Percentiles rank a stretch among this genome's conserved stretches.
Evolutionary conservation across 1,139 yeast species (phyloP).

Genomic region (Candida tunisiensis): DNA sequence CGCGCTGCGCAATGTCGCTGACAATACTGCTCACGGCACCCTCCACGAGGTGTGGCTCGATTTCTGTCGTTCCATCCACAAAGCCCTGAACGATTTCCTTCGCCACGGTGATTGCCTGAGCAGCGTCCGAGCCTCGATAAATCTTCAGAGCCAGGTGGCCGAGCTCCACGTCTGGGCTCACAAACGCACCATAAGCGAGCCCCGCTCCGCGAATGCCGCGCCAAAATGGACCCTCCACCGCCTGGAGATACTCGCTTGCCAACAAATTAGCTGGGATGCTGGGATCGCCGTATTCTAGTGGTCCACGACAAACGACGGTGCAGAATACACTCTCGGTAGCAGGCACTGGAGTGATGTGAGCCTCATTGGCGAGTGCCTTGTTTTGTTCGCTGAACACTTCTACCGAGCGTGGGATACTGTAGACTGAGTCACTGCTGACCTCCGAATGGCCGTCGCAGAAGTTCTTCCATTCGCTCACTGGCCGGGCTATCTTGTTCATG

Average conservation of each 20-base stretch:
- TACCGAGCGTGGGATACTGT: constrained; percentile 34
- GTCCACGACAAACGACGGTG: constrained; percentile 42
- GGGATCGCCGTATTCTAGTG: constrained; percentile 43
- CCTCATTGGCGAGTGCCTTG: constrained; percentile 30
- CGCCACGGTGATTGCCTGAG: constrained; percentile 54
- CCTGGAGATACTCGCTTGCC: constrained; percentile 62
- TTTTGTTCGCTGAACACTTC: constrained; percentile 46
- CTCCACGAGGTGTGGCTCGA: constrained; percentile 45
- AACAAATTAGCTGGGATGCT: constrained; percentile 60
- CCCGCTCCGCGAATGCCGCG: constrained; percentile 93
- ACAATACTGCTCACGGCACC: constrained; percentile 68
- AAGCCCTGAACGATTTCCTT: constrained; percentile 46
- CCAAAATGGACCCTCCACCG: constrained; percentile 97
- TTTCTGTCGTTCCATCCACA: constrained; percentile 31
- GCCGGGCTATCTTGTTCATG: constrained; percentile 29
- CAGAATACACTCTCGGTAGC: constrained; percentile 81
- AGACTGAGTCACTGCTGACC: constrained; percentile 1
- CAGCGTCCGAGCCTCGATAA: constrained; percentile 74
- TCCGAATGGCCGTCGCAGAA: constrained; percentile 17
- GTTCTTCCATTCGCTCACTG: constrained; percentile 46
- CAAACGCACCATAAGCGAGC: constrained; percentile 74
- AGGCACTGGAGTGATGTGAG: constrained; percentile 57
- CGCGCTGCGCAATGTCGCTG: constrained; percentile 48
- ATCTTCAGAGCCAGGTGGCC: constrained; percentile 53
- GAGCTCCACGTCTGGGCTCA: constrained; percentile 41